phyloP scores from a whole-genome alignment of 495 filamentous ascomycete genomes.

The Amphirosellinia nigrospora region DNA sequence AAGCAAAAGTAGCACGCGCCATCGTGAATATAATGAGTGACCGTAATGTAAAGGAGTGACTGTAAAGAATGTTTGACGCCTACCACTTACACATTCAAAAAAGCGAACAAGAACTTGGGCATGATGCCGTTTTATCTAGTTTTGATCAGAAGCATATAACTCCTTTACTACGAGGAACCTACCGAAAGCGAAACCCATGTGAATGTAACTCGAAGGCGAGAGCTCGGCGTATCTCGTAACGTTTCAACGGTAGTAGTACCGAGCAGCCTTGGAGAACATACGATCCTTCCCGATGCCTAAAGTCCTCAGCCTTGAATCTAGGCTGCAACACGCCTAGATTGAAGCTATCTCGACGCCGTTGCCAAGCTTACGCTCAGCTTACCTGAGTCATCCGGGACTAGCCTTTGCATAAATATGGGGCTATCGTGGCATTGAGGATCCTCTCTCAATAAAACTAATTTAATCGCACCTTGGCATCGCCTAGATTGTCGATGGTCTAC shows the following conservation, averaged over 20 bases:
- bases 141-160: not conserved
- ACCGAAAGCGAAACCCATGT: not conserved
- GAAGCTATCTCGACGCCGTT: constrained; percentile 18
- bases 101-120: not conserved
- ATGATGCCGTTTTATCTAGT: constrained; percentile 13
- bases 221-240: constrained; percentile 9
- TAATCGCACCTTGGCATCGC: constrained; percentile 16
- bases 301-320: not conserved
- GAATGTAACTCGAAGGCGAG: not conserved
- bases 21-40: constrained; percentile 23
- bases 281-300: not conserved
- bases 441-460: constrained; percentile 11
- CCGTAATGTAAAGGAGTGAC: constrained; percentile 9
- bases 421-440: constrained; percentile 6
- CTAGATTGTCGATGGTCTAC: constrained; percentile 11
- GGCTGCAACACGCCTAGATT: constrained; percentile 11
- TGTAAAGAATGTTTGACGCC: constrained; percentile 6
- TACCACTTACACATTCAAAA: not conserved
- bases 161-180: not conserved
- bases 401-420: not conserved
- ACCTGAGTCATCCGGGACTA: constrained; percentile 1
- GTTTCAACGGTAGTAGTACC: not conserved
- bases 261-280: not conserved
- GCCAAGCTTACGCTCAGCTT: not conserved
- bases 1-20: constrained; percentile 16